phyloP scores from a whole-genome alignment of 179 eudicot species.

The Nepenthes alata region DNA sequence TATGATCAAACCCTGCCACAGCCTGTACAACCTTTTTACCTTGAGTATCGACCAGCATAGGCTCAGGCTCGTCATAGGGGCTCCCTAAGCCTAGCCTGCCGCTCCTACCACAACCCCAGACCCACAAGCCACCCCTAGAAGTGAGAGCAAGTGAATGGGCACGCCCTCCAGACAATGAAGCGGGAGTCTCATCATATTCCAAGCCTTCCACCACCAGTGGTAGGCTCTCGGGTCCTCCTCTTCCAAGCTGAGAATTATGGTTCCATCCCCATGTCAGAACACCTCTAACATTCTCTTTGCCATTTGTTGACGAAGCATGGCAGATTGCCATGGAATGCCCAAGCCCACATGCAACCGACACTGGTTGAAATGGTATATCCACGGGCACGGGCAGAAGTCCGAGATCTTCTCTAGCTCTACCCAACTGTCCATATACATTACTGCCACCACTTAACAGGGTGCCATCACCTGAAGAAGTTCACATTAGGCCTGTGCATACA shows the following conservation, averaged over 20 bases:
- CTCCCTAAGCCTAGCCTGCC: conserved; percentile 93
- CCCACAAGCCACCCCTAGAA: conserved; percentile 46
- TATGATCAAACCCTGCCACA: conserved; percentile 86
- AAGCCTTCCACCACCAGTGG: conserved; percentile 49
- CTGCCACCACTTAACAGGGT: conserved; percentile 75
- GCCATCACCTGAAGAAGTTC: conserved; percentile 47
- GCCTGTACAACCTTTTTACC: conserved; percentile 63
- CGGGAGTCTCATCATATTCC: conserved; percentile 28
- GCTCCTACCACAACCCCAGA: conserved; percentile 91
- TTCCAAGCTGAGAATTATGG: conserved; percentile 71
- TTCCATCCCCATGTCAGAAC: conserved; percentile 94
- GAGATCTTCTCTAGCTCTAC: conserved; percentile 36
- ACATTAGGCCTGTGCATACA: not conserved
- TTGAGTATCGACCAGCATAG: conserved; percentile 49
- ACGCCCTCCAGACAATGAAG: conserved; percentile 60
- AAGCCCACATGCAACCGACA: conserved; percentile 57
- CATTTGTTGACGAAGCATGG: conserved; percentile 15
- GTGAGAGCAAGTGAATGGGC: conserved; percentile 75
- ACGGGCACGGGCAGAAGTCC: conserved; percentile 57
- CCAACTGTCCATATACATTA: conserved; percentile 74
- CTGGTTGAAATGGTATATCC: conserved; percentile 34
- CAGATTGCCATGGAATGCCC: conserved; percentile 86
- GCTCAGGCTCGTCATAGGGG: conserved; percentile 73
- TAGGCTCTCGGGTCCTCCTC: conserved; percentile 47
- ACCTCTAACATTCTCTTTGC: conserved; percentile 10